Evolutionary conservation across 306 rosid species (phyloP), one percentile per base, ranked within the genome.

Genomic region (Phaseolus lunatus): DNA sequence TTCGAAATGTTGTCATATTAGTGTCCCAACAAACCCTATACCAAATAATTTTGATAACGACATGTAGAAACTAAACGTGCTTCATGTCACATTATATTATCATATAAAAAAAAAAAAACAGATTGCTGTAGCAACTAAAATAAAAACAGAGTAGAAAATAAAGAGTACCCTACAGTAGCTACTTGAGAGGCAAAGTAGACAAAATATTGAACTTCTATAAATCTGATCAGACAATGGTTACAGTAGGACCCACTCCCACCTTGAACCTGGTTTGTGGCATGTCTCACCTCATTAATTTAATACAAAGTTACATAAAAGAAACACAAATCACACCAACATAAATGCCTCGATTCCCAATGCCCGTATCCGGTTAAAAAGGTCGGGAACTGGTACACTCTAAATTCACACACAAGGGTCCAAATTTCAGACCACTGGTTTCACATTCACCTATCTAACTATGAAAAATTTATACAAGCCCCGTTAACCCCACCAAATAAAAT

Each of bases 291-390:
- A 61, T 48, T 35, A 14, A 57, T 48, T 33, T 27, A 8, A 50
- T 20, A 65, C 31, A 67, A 43, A 22, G 53, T 65, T 29, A 80
- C 87, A 87, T 73, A 61, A 84, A 83, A 56, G 22, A 74, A 78
- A 71, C 73, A 68, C 76, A 80, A 80, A 80, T 37, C 87, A 87
- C 79, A 70, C 78, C 66, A 81, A 76, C 66, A 50, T 67, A 85
- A 85, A 70, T 27, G 19, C 45, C 75, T 67, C 59, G 54, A 39
- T 81, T 79, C 85, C 85, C 88, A 78, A 87, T 78, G 88, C 87
- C 92, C 88, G 78, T 88, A 78, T 84, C 98, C 88, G 81, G 90
- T 89, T 83, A 91, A 90, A n/a, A 91, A 88, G 91, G 92, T 80
- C 88, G 83, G 86, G 86, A 84, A 86, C 84, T 78, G 81, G 87